A percentile compares a stretch with the other conserved stretches of the same genome.
Evolutionary conservation across 1,284 basidiomycete species (phyloP).

Genomic region (Neotropicomus parvogracilis): DNA sequence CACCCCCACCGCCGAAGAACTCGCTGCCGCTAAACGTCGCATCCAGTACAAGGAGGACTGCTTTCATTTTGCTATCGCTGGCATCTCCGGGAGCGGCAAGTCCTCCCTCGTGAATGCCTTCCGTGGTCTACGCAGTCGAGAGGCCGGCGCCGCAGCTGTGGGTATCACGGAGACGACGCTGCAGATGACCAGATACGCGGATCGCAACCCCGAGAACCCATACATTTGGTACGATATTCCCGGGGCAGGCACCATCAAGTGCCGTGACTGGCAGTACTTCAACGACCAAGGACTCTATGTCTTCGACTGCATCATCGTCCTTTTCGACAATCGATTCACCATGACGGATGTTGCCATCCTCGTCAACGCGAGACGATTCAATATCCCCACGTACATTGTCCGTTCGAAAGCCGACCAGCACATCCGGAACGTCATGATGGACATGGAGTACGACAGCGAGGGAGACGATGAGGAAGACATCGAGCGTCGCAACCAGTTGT

Average conservation of each 20-base stretch:
- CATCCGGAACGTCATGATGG: background rate
- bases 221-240: background rate
- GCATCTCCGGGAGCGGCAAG: no score
- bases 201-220: background rate
- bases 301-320: no score
- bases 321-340: no score
- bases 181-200: background rate
- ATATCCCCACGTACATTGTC: background rate
- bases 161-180: background rate
- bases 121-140: background rate
- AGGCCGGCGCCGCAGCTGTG: background rate
- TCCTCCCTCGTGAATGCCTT: background rate
- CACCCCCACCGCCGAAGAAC: background rate
- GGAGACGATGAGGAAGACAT: background rate
- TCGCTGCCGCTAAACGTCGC: background rate
- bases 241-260: background rate
- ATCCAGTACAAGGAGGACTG: background rate
- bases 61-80: background rate
- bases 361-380: background rate
- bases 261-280: no score
- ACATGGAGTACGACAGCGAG: slow-evolving; percentile 1
- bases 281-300: no score
- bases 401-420: slow-evolving; percentile 1
- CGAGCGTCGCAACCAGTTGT: background rate
- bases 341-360: no score